Conservation (phyloP, 495 filamentous ascomycete species). For the Sphaerosporella brunnea region DNA sequence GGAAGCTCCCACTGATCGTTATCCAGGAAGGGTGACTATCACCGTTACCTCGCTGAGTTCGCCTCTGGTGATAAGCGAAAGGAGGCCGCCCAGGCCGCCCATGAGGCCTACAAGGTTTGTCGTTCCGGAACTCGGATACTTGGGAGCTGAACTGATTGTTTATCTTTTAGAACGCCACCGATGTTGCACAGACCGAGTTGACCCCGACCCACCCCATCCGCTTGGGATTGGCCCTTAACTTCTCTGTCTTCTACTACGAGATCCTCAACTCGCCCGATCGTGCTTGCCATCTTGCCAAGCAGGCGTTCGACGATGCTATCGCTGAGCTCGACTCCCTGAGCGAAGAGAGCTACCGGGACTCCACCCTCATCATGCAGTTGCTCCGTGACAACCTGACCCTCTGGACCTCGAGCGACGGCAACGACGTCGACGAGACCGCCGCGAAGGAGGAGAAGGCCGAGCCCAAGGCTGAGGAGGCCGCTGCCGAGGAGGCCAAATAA, state of each 20-base stretch:
- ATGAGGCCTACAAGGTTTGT: constrained; percentile 93
- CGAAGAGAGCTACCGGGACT: constrained; percentile 98
- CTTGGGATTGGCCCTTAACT: constrained; percentile 94
- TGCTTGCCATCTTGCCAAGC: constrained; percentile 97
- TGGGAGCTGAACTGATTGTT: constrained; percentile 9
- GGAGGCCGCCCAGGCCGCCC: constrained; percentile 83
- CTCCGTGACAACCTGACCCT: constrained; percentile 98
- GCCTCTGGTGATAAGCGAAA: constrained; percentile 98
- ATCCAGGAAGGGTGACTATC: constrained; percentile 96
- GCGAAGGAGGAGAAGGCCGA: constrained; percentile 44
- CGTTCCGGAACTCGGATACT: not conserved
- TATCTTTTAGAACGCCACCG: constrained; percentile 65
- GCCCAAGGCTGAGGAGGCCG: constrained; percentile 30
- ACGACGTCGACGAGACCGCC: constrained; percentile 51
- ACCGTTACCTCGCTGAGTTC: constrained; percentile 98
- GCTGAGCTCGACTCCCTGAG: constrained; percentile 97
- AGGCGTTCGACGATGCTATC: constrained; percentile 98
- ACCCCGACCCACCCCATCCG: constrained; percentile 98
- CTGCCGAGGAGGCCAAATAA: constrained; percentile 26
- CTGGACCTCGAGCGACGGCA: constrained; percentile 93
- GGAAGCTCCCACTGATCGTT: not conserved
- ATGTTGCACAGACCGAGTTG: constrained; percentile 91
- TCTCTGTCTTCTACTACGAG: constrained; percentile 99
- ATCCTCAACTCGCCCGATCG: constrained; percentile 98
- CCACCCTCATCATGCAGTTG: constrained; percentile 99